Evolutionary conservation across 306 rosid species (phyloP).

Genomic region (Lathyrus tuberosus): DNA sequence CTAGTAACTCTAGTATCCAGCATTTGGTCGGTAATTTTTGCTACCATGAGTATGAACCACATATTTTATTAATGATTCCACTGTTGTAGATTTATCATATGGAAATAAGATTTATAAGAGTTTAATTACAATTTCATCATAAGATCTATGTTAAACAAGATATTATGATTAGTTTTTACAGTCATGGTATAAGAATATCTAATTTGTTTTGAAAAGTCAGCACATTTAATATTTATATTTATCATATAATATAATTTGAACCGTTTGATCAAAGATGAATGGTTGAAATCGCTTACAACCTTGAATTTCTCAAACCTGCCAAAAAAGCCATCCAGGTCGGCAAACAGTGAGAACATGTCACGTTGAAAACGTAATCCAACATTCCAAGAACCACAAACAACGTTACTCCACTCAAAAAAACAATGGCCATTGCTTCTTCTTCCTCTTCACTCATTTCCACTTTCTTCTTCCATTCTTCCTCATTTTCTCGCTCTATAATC

Average conservation of each 20-base stretch:
- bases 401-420: slow-evolving; percentile 24
- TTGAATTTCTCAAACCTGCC: no score
- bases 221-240: not conserved
- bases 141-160: no score
- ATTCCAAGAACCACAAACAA: slow-evolving; percentile 18
- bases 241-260: not conserved
- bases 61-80: no score
- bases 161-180: no score
- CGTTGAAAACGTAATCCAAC: slow-evolving; percentile 30
- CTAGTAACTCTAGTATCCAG: not conserved
- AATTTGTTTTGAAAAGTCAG: no score
- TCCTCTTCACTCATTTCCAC: slow-evolving; percentile 66
- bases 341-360: not conserved
- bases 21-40: slow-evolving; percentile 1
- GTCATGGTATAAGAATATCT: no score
- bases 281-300: no score
- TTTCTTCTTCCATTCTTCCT: slow-evolving; percentile 51
- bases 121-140: no score
- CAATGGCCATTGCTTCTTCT: slow-evolving; percentile 53
- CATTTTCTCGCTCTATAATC: slow-evolving; percentile 50
- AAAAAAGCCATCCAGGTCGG: not conserved
- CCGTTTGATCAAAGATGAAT: not conserved
- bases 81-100: no score
- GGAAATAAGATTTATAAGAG: no score
- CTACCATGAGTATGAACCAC: no score